Evolutionary conservation across 2,329 filamentous ascomycete genomes (phyloP), one percentile per base, ranked within the genome.

Genomic region (Claviceps sp.): DNA sequence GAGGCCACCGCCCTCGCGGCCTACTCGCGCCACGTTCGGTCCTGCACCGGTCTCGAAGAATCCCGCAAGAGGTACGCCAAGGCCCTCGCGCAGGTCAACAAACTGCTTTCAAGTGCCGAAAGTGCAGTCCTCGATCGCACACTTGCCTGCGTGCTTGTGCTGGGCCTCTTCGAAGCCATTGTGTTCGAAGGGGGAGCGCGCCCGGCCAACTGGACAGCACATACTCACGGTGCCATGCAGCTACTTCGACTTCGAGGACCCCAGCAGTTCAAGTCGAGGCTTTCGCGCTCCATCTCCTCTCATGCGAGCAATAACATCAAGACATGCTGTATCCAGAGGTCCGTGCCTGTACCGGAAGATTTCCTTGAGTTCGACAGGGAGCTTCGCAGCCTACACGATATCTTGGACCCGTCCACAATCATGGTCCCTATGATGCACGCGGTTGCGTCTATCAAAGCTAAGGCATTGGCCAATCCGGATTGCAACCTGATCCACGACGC

Each of bases 141-240:
- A 0, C 57, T 63, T 2, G 61, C 57, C 8, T 57, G 60, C 4
- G 61, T 63, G n/a, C 52, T 63, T 8, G 52, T 62, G 2, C 52
- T 63, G n/a, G 61, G 58, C 9, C 52, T 62, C 9, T 63, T 62
- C 40, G 61, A 63, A 37, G 60, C 60, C n/a, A 57, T 60, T 26
- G 55, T 61, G 4, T 62, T 62, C 30, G 52, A 49, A 14, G 60
- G 55, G n/a, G 53, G 55, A 37, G 58, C 59, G 5, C 57, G 60
- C 1, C 57, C 60, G 5, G 4, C 13, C 41, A 60, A 55, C 48
- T 63, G 61, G 61, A 60, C 58, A 4, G 56, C 58, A 6, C 61
- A 63, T 20, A 59, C 57, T 2, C 40, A 57, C 13, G 61, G 61
- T 5, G 54, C 61, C 37, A 54, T 62, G 47, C 51, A 62, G n/a